phyloP scores from a whole-genome alignment of 495 filamentous ascomycete species.

The Penicillium dipodomyicola region DNA sequence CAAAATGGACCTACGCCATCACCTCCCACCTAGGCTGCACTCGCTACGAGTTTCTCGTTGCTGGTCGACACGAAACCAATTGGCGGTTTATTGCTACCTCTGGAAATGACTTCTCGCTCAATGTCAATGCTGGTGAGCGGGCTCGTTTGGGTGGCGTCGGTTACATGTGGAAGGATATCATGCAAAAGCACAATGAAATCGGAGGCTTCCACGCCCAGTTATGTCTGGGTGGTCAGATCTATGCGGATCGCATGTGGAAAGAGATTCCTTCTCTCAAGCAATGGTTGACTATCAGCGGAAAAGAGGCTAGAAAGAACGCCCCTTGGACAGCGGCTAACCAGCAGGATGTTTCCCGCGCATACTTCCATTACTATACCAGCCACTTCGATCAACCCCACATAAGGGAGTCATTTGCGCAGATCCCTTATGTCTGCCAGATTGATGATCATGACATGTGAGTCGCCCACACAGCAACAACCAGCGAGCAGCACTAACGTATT shows the following conservation, averaged over 20 bases:
- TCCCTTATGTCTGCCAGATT: constrained; percentile 87
- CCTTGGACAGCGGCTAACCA: constrained; percentile 91
- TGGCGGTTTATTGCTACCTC: constrained; percentile 98
- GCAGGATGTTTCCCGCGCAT: constrained; percentile 91
- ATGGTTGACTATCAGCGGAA: constrained; percentile 86
- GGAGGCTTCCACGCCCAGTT: constrained; percentile 94
- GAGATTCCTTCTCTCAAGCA: constrained; percentile 89
- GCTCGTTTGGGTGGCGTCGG: constrained; percentile 80
- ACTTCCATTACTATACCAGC: constrained; percentile 97
- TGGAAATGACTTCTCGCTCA: constrained; percentile 89
- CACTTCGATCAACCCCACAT: constrained; percentile 95
- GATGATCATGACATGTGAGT: constrained; percentile 98
- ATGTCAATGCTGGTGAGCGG: constrained; percentile 80
- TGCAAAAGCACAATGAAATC: constrained; percentile 95
- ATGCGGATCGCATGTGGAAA: constrained; percentile 94
- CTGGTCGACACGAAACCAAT: constrained; percentile 80
- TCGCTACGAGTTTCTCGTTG: constrained; percentile 96
- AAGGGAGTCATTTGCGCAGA: constrained; percentile 93
- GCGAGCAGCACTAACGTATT: constrained; percentile 18
- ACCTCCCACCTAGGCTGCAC: constrained; percentile 96
- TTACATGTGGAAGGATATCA: constrained; percentile 98
- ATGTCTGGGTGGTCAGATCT: constrained; percentile 91
- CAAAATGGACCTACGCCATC: constrained; percentile 97
- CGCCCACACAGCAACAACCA: background rate
- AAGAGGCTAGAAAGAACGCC: constrained; percentile 86